Evolutionary conservation across 1,139 yeast species (phyloP).

Genomic region (Petasospora rhodanensis): DNA sequence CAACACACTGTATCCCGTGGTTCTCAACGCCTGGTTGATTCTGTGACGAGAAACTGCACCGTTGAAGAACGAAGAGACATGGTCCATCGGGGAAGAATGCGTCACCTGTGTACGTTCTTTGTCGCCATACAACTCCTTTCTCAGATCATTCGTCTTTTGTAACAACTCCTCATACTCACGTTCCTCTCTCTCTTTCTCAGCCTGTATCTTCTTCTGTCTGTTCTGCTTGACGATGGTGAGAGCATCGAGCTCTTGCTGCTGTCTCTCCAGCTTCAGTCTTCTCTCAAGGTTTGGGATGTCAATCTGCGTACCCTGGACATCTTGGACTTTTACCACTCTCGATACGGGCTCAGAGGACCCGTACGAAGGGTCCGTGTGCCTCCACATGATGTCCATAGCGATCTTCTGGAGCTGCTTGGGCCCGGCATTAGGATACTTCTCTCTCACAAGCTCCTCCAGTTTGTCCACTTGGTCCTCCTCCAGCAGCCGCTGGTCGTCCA

Average conservation of each 20-base stretch:
- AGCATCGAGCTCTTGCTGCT: constrained; percentile 17
- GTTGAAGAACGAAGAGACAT: constrained; percentile 18
- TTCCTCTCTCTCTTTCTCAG: constrained; percentile 2
- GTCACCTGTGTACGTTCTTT: constrained; percentile 7
- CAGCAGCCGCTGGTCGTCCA: constrained; percentile 27
- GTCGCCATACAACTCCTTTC: constrained; percentile 19
- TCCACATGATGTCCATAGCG: constrained; percentile 38
- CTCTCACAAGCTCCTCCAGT: constrained; percentile 31
- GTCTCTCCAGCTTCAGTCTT: constrained; percentile 22
- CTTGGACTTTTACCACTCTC: constrained; percentile 19
- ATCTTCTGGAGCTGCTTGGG: constrained; percentile 26
- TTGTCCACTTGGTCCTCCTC: constrained; percentile 37
- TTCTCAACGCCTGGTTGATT: constrained; percentile 23
- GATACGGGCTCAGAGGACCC: background rate
- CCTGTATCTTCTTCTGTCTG: too few relatives aligned
- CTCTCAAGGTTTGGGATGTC: constrained; percentile 25
- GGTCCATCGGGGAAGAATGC: constrained; percentile 21
- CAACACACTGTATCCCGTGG: constrained; percentile 22
- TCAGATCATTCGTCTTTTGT: constrained; percentile 15
- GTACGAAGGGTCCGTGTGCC: constrained; percentile 30
- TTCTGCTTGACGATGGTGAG: too few relatives aligned
- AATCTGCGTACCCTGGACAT: constrained; percentile 16
- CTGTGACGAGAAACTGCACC: constrained; percentile 16
- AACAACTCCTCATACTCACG: constrained; percentile 16
- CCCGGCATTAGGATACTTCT: constrained; percentile 14